Base-by-base conservation (phyloP, 768 basidiomycete genomes). In the Lactarius sanguifluus region DNA sequence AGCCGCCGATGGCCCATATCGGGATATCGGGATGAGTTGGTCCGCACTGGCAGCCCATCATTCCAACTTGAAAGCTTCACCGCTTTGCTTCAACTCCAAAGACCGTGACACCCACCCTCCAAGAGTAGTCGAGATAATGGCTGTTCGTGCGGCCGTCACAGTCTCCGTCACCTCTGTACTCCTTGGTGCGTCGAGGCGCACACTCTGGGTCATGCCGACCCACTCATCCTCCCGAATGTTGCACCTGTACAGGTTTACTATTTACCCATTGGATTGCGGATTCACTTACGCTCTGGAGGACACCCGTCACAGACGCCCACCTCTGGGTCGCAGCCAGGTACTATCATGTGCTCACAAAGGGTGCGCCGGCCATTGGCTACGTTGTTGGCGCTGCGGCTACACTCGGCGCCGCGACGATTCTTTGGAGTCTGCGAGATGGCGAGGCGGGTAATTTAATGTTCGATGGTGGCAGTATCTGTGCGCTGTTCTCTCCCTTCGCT, bases 221-320 rank as follows among this genome's bases (percentile, higher is more conserved):
- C 52, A 64, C 68, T 30, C 47, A 28, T 30, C 28, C 43, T 40
- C 59, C 64, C 55, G 59, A 57, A 61, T n/a, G 61, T 23, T 20
- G 59, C 23, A 34, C 54, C 43, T 18, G 20, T 16, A 54, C 75
- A 93, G 92, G 92, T 59, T 79, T 89, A 56, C 81, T 94, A 5
- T 92, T 92, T 75, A 93, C 91, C 41, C 89, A 94, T 74, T 94
- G 92, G 92, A 93, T 92, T 68, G 92, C 92, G n/a, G 92, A 94
- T 80, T 93, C 91, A 1, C 79, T 92, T 60, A 94, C 92, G 40
- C 81, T 94, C 47, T 94, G 92, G 92, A 92, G 91, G 79, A 86
- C 90, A 15, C 91, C 92, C 52, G 71, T 78, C 71, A 93, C 90
- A n/a, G 91, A 94, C 71, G 86, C 87, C 68, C 85, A 90, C 70